Conservation (phyloP, 148 eudicot species). For the Rhododendron simsii region DNA sequence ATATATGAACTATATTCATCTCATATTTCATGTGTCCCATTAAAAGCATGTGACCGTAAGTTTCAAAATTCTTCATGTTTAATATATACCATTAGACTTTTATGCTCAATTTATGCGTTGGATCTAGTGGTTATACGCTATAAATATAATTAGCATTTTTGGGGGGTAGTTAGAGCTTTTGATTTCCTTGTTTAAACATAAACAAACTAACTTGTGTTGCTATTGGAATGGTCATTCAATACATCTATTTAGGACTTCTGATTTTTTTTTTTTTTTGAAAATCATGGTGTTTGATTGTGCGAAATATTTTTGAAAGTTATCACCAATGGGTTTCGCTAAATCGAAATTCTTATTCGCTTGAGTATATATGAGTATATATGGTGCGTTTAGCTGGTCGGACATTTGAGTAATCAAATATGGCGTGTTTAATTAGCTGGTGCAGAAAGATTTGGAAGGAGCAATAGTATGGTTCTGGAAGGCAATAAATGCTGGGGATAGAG, state of each 20-base stretch:
- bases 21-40: background rate
- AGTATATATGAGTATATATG: background rate
- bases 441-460: slow-evolving; percentile 49
- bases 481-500: slow-evolving; percentile 55
- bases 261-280: background rate
- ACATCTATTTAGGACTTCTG: background rate
- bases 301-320: background rate
- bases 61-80: background rate
- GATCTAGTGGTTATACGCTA: background rate
- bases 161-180: background rate
- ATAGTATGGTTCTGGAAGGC: slow-evolving; percentile 50
- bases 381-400: too few relatives aligned
- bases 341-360: background rate
- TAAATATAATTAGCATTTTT: background rate
- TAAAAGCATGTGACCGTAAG: too few relatives aligned
- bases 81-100: background rate
- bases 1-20: background rate
- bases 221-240: background rate
- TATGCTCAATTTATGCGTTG: too few relatives aligned
- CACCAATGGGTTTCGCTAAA: background rate
- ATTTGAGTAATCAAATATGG: background rate
- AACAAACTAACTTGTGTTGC: background rate
- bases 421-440: slow-evolving; percentile 29
- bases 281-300: background rate
- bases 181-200: background rate